These are phyloP conservation scores for Umbelopsis sp. DNA, from an alignment of 192 early-diverging fungal species.

Conservation along the genomic window DNA sequence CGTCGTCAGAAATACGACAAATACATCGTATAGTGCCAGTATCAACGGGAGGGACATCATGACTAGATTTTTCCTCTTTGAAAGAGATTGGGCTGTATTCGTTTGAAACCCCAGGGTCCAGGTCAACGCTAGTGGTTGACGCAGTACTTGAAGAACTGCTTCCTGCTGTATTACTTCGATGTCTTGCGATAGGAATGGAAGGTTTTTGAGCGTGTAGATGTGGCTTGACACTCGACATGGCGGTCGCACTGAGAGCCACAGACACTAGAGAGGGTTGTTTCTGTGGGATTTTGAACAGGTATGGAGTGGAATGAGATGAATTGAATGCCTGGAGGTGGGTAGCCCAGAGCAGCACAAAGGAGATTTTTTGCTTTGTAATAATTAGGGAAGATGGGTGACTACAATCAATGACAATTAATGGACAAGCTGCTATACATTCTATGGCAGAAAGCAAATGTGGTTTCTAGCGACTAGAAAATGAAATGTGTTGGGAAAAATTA, in stretches of 20 bases:
- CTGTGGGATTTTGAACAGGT: slow-evolving; percentile 17
- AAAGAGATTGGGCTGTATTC: neutral
- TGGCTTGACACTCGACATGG: slow-evolving; percentile 22
- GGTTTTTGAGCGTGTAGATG: slow-evolving; percentile 21
- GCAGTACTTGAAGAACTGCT: slow-evolving; percentile 18
- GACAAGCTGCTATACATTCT: too few relatives aligned
- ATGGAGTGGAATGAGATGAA: neutral
- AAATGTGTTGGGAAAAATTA: too few relatives aligned
- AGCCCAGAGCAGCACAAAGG: too few relatives aligned
- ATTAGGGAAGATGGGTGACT: too few relatives aligned
- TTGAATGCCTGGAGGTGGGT: too few relatives aligned
- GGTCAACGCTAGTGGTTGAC: slow-evolving; percentile 13
- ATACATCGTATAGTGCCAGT: slow-evolving; percentile 94
- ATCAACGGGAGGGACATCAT: slow-evolving; percentile 60
- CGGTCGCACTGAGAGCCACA: slow-evolving; percentile 19
- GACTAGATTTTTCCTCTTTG: neutral
- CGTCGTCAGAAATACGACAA: slow-evolving; percentile 87
- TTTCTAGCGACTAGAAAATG: too few relatives aligned
- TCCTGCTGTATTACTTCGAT: slow-evolving; percentile 13
- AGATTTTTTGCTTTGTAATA: too few relatives aligned
- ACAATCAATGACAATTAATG: too few relatives aligned
- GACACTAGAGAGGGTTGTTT: slow-evolving; percentile 21
- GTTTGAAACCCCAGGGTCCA: neutral
- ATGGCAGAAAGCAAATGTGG: too few relatives aligned
- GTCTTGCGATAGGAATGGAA: slow-evolving; percentile 4